Evolutionary conservation across 257 asterid species (phyloP).

Genomic region (Plectranthus barbatus): DNA sequence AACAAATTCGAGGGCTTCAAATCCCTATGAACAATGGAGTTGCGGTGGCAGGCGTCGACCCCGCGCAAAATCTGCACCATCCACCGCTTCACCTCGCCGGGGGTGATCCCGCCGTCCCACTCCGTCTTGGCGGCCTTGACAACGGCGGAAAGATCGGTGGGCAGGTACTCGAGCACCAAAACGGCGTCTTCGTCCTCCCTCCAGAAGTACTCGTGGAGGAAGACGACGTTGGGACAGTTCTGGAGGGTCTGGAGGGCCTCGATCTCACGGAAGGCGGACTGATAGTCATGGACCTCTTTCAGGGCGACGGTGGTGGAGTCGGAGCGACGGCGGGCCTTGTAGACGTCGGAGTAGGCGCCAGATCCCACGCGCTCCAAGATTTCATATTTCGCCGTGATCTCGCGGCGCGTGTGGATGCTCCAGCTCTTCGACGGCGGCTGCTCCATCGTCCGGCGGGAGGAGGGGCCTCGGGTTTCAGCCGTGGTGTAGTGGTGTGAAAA

Average conservation of each 20-base stretch:
- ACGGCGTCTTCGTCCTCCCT: constrained; percentile 90
- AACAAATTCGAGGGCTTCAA: constrained; percentile 87
- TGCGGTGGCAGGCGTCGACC: constrained; percentile 71
- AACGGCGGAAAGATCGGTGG: constrained; percentile 63
- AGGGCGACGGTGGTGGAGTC: constrained; percentile 72
- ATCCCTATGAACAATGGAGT: constrained; percentile 82
- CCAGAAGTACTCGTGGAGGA: constrained; percentile 78
- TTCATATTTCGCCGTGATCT: constrained; percentile 65
- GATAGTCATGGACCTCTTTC: constrained; percentile 87
- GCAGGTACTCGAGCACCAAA: constrained; percentile 81
- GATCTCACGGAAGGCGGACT: constrained; percentile 75
- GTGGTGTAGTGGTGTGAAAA: background rate
- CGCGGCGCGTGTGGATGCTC: constrained; percentile 91
- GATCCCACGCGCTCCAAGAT: constrained; percentile 73
- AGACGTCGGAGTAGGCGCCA: constrained; percentile 96
- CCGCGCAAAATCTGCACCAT: constrained; percentile 74
- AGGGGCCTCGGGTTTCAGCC: background rate
- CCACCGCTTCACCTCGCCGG: constrained; percentile 80
- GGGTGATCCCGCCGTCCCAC: constrained; percentile 51
- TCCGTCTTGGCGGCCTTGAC: constrained; percentile 54
- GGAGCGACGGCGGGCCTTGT: constrained; percentile 68
- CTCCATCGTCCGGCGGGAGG: constrained; percentile 7
- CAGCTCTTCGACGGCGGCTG: constrained; percentile 64
- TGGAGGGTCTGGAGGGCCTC: constrained; percentile 73
- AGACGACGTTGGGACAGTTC: constrained; percentile 59